These are phyloP conservation scores for Cetraspora pellucida DNA, from an alignment of 192 early-diverging fungal genomes.

Conservation along the genomic window DNA sequence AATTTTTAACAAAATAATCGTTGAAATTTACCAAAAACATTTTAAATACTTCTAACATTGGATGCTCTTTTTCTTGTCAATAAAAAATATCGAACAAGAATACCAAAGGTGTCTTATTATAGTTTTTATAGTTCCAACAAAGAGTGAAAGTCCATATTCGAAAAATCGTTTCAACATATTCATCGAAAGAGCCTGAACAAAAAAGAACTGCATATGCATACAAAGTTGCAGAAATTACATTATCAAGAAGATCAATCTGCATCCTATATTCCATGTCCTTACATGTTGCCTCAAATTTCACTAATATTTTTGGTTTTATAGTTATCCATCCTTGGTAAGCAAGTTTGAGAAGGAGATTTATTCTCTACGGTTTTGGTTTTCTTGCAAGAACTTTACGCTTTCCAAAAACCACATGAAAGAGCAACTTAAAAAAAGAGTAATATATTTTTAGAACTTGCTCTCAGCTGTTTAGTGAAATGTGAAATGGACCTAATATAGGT, in stretches of 20 bases:
- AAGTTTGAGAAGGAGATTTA: too few relatives aligned
- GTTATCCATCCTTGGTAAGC: not conserved
- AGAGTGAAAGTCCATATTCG: not conserved
- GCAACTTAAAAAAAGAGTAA: not conserved
- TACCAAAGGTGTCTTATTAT: too few relatives aligned
- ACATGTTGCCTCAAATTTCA: not conserved
- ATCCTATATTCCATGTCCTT: too few relatives aligned
- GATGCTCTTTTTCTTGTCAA: slow-evolving; percentile 3
- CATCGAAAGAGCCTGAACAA: not conserved
- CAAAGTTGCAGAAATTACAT: too few relatives aligned
- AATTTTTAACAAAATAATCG: too few relatives aligned
- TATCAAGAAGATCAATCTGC: too few relatives aligned
- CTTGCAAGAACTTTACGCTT: not conserved
- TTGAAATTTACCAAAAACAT: too few relatives aligned
- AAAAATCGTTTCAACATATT: slow-evolving; percentile 2
- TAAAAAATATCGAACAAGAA: slow-evolving; percentile 13
- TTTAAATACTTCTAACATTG: not conserved
- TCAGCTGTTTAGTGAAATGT: not conserved
- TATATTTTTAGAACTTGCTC: not conserved
- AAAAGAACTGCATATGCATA: too few relatives aligned
- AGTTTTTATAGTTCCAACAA: not conserved
- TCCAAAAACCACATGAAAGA: not conserved
- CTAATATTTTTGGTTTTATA: not conserved
- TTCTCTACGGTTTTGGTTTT: not conserved
- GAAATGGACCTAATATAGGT: slow-evolving; percentile 6